phyloP scores from a whole-genome alignment of 2,329 filamentous ascomycete species.

The Onygenales sp. region DNA sequence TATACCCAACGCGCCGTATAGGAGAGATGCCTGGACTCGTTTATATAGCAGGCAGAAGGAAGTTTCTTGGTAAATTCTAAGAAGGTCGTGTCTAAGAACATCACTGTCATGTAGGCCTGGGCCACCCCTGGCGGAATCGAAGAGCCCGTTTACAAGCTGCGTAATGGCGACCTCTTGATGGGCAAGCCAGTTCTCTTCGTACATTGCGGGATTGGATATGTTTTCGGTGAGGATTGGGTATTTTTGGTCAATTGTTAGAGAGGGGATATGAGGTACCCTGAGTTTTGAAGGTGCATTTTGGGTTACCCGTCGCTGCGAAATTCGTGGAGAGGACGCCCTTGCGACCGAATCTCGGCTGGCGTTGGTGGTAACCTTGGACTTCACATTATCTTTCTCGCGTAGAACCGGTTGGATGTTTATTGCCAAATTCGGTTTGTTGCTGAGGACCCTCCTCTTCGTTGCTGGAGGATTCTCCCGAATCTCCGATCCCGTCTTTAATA shows the following conservation, averaged over 20 bases:
- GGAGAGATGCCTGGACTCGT: constrained; percentile 48
- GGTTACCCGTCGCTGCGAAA: constrained; percentile 1
- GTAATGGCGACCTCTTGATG: constrained; percentile 54
- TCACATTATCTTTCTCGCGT: neutral
- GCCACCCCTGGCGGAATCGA: constrained; percentile 27
- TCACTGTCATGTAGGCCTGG: constrained; percentile 16
- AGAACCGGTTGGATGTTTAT: constrained; percentile 3
- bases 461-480: constrained; percentile 5
- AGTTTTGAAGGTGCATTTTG: constrained; percentile 19
- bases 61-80: constrained; percentile 45
- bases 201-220: constrained; percentile 47
- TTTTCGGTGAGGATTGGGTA: constrained; percentile 48
- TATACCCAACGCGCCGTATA: constrained; percentile 48
- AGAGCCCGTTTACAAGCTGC: constrained; percentile 50
- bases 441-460: constrained; percentile 6
- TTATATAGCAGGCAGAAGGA: constrained; percentile 44
- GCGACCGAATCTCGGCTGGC: neutral
- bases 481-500: constrained; percentile 3
- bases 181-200: constrained; percentile 54
- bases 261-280: constrained; percentile 21
- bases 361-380: neutral
- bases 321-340: neutral
- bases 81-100: constrained; percentile 37
- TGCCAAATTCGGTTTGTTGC: constrained; percentile 8
- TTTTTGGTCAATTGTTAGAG: constrained; percentile 19